These are phyloP conservation scores for Kazachstania psychrophila DNA, from an alignment of 805 yeast species.

Conservation along the genomic window DNA sequence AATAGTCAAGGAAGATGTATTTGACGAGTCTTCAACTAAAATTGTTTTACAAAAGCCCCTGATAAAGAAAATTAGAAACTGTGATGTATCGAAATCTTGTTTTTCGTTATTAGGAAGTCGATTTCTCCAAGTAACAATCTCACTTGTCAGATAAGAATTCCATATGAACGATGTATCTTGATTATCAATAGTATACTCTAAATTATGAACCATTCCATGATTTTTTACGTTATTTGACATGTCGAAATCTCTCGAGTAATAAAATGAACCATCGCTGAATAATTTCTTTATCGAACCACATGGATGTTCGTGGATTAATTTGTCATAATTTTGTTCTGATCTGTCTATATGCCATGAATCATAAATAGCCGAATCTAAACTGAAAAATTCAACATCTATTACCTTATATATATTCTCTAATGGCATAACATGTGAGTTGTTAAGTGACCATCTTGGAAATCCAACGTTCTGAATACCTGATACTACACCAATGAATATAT, in stretches of 20 bases:
- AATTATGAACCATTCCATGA: constrained; percentile 41
- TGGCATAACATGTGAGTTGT: constrained; percentile 21
- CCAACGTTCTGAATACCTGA: constrained; percentile 48
- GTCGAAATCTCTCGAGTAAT: constrained; percentile 84
- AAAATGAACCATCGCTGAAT: constrained; percentile 75
- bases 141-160: constrained; percentile 80
- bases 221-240: constrained; percentile 72
- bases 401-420: constrained; percentile 46
- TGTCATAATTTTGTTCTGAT: constrained; percentile 23
- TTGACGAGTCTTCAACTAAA: constrained; percentile 16
- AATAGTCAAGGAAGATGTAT: constrained; percentile 46
- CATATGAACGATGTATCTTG: constrained; percentile 79
- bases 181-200: constrained; percentile 35
- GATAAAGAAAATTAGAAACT: constrained; percentile 71
- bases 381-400: constrained; percentile 54
- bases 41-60: constrained; percentile 84
- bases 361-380: constrained; percentile 48
- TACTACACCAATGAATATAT: constrained; percentile 49
- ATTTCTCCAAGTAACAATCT: constrained; percentile 60
- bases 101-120: constrained; percentile 55
- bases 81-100: constrained; percentile 50
- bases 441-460: constrained; percentile 37
- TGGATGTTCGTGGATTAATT: constrained; percentile 53
- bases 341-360: constrained; percentile 33
- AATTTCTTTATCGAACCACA: constrained; percentile 68